Base-by-base conservation (phyloP, 345 rosid genomes). In the Corchorus capsularis region DNA sequence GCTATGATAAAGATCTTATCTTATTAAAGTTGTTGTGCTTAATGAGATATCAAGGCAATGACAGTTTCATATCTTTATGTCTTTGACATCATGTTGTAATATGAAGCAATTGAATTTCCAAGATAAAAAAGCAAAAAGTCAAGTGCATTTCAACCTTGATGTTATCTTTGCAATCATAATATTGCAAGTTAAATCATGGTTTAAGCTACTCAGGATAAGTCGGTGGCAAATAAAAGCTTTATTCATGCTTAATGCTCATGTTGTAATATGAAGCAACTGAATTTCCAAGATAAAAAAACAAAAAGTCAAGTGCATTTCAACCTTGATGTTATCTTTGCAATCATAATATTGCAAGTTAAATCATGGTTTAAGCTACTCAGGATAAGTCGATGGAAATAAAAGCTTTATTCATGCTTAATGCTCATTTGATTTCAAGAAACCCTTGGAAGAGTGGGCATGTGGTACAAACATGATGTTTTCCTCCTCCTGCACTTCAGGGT, bases 401-500 rank as follows among this genome's bases (percentile, higher is more conserved):
- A 32, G 17, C 43, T 52, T 52, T 34, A 53, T 70, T 53, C 34
- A 34, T 70, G 61, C 17, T 32, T 45, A 52, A 14, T 70, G 32
- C 47, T 10, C 11, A 35, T 70, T 22, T 52, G 8, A 10, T 27
- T 70, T 70, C 61, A 46, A 34, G 47, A 69, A 69, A 32, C 22
- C 13, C 59, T 34, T 50, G 46, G 47, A 70, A 52, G 73, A 16
- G 52, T 70, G 15, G 17, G 17, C 27, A 50, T 34, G 61, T n/a
- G 52, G 37, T 60, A 11, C 43, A 3, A 49, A 15, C 19, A 49
- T 5, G 10, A 49, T 27, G 11, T 64, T 72, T 62, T 32, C 53
- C 64, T 73, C 45, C 63, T 45, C 52, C 71, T 78, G 45, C 71
- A 43, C 78, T 53, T 75, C 83, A 96, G 99, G 83, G 98, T 96